Evolutionary conservation across 768 basidiomycete genomes (phyloP), one percentile per base, ranked within the genome.

Genomic region (Serendipita vermifera): DNA sequence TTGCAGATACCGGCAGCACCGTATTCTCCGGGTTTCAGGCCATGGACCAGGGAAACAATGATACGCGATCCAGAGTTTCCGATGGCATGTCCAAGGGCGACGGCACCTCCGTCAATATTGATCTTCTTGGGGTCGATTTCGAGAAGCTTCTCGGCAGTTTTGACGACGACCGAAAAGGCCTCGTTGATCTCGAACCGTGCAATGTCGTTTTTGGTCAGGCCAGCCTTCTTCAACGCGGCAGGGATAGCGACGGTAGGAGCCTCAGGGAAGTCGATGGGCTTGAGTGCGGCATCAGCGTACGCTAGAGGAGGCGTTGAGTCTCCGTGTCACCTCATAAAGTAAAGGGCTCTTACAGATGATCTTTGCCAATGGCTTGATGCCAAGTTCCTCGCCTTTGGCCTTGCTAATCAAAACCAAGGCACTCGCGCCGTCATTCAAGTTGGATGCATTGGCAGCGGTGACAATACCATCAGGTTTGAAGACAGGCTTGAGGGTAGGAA

Each of bases 1-100:
- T 97, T 97, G 79, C 94, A 97, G 62, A 98, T 85, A 68, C 85
- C 92, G 35, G 93, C 94, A 55, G 88, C 90, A 62, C 93, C 94
- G 64, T 93, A 96, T 72, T 98, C 77, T 35, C 93, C 93, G 2
- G 82, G 69, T 75, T 94, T 83, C 61, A 97, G 80, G n/a, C 85
- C 81, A 67, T 97, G 92, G 3, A 89, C 75, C 17, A 98, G 78
- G 4, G 94, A 87, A 26, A 98, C 93, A 48, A 97, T 76, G 71
- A 98, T 97, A 53, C 94, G 84, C 43, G 87, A 80, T 17, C 94
- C 94, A 35, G 91, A 96, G 70, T 89, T 97, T 58, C 94, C 94
- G 66, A 98, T 90, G 39, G 94, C 90, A 68, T 97, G 85, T 31
- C 93, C 93, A 48, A 97, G 83, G 55, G 94, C 87, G 60, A 98